phyloP scores from a whole-genome alignment of 805 yeast species.

The Kazachstania taianensis region DNA sequence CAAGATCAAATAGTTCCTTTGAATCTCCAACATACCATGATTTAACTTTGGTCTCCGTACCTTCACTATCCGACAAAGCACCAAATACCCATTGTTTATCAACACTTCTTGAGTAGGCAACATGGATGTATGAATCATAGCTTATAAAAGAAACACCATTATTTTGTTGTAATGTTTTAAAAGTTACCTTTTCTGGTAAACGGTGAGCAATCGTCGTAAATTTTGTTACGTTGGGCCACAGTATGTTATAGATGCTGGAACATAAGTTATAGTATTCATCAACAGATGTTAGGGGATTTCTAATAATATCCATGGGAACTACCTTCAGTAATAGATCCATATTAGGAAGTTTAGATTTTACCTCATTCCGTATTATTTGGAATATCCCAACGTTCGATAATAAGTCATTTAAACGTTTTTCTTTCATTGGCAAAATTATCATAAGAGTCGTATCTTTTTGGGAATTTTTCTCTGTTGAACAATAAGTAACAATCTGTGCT shows the following conservation, averaged over 20 bases:
- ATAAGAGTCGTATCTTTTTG: constrained; percentile 22
- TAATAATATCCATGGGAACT: constrained; percentile 34
- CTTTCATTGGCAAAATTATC: constrained; percentile 22
- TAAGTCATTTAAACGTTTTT: constrained; percentile 31
- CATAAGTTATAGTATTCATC: constrained; percentile 34
- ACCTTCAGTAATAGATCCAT: constrained; percentile 29
- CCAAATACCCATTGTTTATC: constrained; percentile 81
- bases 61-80: constrained; percentile 84
- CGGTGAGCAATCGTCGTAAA: constrained; percentile 34
- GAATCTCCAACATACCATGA: constrained; percentile 47
- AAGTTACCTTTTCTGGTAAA: constrained; percentile 35
- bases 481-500: constrained; percentile 31
- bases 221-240: constrained; percentile 27
- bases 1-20: constrained; percentile 37
- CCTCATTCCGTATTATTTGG: constrained; percentile 35
- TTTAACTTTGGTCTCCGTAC: constrained; percentile 48
- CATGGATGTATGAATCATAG: constrained; percentile 64
- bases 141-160: constrained; percentile 18
- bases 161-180: constrained; percentile 32
- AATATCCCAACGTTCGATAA: constrained; percentile 39
- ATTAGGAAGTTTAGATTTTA: constrained; percentile 25
- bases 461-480: constrained; percentile 24
- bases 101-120: constrained; percentile 73
- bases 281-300: constrained; percentile 26
- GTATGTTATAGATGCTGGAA: constrained; percentile 46